Conservation (phyloP, 805 yeast genomes). For the Barnettozyma sp. region DNA sequence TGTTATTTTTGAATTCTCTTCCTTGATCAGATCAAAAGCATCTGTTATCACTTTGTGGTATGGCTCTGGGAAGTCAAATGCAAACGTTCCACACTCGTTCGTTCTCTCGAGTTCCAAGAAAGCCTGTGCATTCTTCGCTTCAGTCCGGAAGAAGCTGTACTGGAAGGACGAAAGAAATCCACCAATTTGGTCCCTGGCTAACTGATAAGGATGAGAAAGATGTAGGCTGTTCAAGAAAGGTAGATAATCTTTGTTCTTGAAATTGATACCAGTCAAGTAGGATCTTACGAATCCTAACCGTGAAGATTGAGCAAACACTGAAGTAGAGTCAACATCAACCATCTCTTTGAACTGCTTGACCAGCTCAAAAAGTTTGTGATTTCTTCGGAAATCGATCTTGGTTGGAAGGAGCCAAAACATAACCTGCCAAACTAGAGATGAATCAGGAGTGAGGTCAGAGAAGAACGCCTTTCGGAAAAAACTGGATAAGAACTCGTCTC, state of each 20-base stretch:
- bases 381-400: constrained; percentile 61
- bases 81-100: constrained; percentile 31
- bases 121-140: constrained; percentile 31
- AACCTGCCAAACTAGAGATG: constrained; percentile 64
- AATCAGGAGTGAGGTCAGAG: constrained; percentile 66
- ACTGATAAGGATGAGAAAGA: constrained; percentile 59
- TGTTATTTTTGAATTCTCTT: constrained; percentile 28
- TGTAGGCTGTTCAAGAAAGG: constrained; percentile 35
- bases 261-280: constrained; percentile 41
- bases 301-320: constrained; percentile 61
- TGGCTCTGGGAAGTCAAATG: constrained; percentile 26
- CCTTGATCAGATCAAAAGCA: constrained; percentile 39
- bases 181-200: constrained; percentile 65
- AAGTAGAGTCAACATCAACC: constrained; percentile 43
- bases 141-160: constrained; percentile 36
- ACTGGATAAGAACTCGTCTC: constrained; percentile 41
- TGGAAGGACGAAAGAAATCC: constrained; percentile 38
- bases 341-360: constrained; percentile 37
- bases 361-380: constrained; percentile 41
- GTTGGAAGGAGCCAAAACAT: constrained; percentile 69
- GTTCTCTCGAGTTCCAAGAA: constrained; percentile 34
- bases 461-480: constrained; percentile 43
- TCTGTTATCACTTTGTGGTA: constrained; percentile 33
- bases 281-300: constrained; percentile 50
- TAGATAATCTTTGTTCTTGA: constrained; percentile 49